Base-by-base conservation (phyloP, 225 moss, liverwort and hornwort genomes). In the Antitrichia curtipendula region DNA sequence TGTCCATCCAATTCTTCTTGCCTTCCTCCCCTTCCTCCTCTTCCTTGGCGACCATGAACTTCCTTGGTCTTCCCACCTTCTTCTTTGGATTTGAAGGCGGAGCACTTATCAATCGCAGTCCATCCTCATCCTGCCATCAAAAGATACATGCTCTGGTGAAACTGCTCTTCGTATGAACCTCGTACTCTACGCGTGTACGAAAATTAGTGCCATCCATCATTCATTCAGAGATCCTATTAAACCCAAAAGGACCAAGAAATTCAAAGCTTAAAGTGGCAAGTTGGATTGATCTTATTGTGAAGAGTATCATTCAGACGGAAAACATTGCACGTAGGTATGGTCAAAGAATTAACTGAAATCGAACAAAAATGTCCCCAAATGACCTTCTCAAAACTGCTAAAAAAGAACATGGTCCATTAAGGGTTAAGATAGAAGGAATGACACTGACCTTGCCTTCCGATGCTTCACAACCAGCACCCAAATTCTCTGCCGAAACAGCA, bases 371-470 rank as follows among this genome's bases (percentile, higher is more conserved):
- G 34, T 45, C 45, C 68, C 36, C 27, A 45, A 68, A 28, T 57
- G 36, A 57, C 40, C 40, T 59, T 47, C 73, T 85, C 62, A 85
- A 60, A 63, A 56, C 53, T 66, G 58, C 47, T 54, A 86, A 43
- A 40, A 38, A 28, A 18, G 78, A 40, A 28, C 16, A 56, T 18
- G 56, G 74, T 74, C 73, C 80, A 58, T 50, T 22, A 57, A 17
- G 56, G 78, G 38, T 43, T 53, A 68, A 66, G 75, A 63, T 27
- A 89, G 49, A 61, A 84, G 73, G 63, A 65, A 83, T 80, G 23
- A 83, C 41, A 88, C 90, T 81, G 53, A 98, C 96, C 96, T 96
- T 96, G 86, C 89, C 93, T 93, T 91, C 95, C 36, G 91, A 93
- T 77, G 91, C 95, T 84, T 94, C 95, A 64, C 92, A 93, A 83